Base-by-base conservation (phyloP, 2,329 filamentous ascomycete species). In the Epichloe typhina region DNA sequence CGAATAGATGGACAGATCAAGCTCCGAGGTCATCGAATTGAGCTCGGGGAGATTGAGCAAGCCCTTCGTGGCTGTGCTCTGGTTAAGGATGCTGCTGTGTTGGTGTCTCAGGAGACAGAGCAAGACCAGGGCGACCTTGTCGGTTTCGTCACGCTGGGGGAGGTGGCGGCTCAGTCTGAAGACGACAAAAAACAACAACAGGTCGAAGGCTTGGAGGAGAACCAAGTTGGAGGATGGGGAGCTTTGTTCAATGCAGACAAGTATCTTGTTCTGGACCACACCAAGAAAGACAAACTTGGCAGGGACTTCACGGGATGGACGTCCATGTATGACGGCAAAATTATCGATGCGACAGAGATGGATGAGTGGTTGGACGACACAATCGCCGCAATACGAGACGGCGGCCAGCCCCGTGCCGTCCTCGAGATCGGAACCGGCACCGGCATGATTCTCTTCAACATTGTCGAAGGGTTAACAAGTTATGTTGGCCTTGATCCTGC, bases 361-460 rank as follows among this genome's bases (percentile, higher is more conserved):
- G 48, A 59, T 3, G 62, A 63, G 45, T 66, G 63, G 64, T 54
- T 66, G 0, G 57, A 63, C 8, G 64, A 65, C 11, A 62, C 61
- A 0, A 59, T 64, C 1, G 13, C 47, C 1, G 52, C 55, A 0
- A 54, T 64, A 1, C 52, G 44, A 21, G n/a, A 19, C 11, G 54
- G 59, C 5, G 55, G 52, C 8, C 37, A 43, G 26, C 12, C 49
- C 3, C 31, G 15, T 6, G 26, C 7, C n/a, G 57, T 65, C 0
- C 54, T 65, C 0, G 64, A 65, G 43, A 50, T 66, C 0, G 64
- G 64, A 1, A 59, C 62, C 1, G 64, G 63, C 2, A 51, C 57
- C 0, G 63, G 64, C 0, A 66, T 64, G 62, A 59, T 64, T 7
- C 51, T 66, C 0, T 64, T 66, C 52, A 64, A 63, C 19, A 44